Percentiles rank a stretch among this genome's conserved stretches.
Conservation (phyloP, 2,329 filamentous ascomycete species). For the Neospermospora avenae region DNA sequence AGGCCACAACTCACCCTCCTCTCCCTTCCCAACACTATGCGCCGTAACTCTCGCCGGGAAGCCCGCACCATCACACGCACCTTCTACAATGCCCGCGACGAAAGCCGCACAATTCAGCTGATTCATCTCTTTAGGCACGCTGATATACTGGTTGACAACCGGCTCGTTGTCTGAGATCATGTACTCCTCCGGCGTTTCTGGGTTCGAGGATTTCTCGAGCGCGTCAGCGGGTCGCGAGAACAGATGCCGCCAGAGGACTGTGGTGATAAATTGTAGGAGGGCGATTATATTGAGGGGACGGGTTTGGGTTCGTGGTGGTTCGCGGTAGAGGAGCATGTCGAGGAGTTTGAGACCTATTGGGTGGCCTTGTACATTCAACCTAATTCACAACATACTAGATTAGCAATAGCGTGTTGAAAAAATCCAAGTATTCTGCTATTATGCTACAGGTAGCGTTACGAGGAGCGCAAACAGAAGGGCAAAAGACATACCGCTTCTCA, state of each 20-base stretch:
- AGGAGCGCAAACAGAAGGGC: background rate
- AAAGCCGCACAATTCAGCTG: constrained; percentile 96
- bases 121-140: constrained; percentile 90
- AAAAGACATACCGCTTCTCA: constrained; percentile 74
- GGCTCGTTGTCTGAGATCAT: constrained; percentile 99
- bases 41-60: constrained; percentile 88
- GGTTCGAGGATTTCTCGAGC: constrained; percentile 81
- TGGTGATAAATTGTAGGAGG: constrained; percentile 93
- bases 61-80: constrained; percentile 87
- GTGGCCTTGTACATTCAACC: constrained; percentile 88
- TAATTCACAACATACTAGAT: constrained; percentile 36
- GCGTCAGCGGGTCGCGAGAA: constrained; percentile 89
- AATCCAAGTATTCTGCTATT: background rate
- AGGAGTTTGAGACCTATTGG: constrained; percentile 91
- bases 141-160: constrained; percentile 90
- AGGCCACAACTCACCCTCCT: constrained; percentile 81
- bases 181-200: constrained; percentile 86
- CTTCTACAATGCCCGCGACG: constrained; percentile 92
- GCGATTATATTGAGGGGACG: constrained; percentile 85
- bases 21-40: constrained; percentile 65
- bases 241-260: constrained; percentile 85
- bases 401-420: background rate
- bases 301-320: constrained; percentile 65
- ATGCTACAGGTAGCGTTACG: background rate
- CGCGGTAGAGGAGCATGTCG: constrained; percentile 87